Conservation (phyloP, 2,329 filamentous ascomycete species). For the Didymella exigua region DNA sequence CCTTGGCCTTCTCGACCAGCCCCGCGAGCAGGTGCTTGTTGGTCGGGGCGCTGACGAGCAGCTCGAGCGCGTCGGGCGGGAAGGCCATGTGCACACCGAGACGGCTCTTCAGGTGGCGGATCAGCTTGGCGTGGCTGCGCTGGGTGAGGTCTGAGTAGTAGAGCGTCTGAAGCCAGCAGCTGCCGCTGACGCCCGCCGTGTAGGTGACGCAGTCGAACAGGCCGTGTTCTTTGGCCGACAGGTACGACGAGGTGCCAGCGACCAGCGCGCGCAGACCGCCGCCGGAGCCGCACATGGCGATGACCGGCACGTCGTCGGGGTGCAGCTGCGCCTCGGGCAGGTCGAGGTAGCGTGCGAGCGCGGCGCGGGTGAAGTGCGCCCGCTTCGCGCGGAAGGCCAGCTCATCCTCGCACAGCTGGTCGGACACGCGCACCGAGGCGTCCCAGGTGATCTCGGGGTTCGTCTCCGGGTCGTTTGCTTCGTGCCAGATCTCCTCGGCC, state of each 20-base stretch:
- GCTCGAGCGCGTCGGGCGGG: conserved; percentile 79
- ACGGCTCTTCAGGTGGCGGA: conserved; percentile 85
- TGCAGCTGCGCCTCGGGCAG: conserved; percentile 82
- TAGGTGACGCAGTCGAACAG: conserved; percentile 95
- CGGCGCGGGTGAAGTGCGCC: conserved; percentile 69
- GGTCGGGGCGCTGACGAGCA: conserved; percentile 86
- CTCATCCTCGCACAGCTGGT: conserved; percentile 82
- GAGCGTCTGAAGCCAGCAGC: conserved; percentile 91
- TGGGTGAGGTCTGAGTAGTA: conserved; percentile 80
- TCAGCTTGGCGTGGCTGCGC: conserved; percentile 69
- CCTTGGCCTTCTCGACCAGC: conserved; percentile 88
- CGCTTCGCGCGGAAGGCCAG: conserved; percentile 73
- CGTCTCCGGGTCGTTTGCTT: conserved; percentile 80
- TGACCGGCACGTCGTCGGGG: conserved; percentile 88
- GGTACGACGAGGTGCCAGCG: conserved; percentile 84
- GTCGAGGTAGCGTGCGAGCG: conserved; percentile 80
- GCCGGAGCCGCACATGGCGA: conserved; percentile 93
- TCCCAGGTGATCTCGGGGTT: conserved; percentile 88
- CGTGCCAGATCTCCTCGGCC: conserved; percentile 90
- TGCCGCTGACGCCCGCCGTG: conserved; percentile 92
- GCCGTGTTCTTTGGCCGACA: conserved; percentile 83
- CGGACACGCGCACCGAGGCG: conserved; percentile 80
- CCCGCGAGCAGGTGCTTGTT: conserved; percentile 90
- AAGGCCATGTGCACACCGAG: conserved; percentile 91
- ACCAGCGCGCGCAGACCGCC: conserved; percentile 89